These are phyloP conservation scores for Acidiella bohemica DNA, from an alignment of 495 filamentous ascomycete species.

Conservation along the genomic window DNA sequence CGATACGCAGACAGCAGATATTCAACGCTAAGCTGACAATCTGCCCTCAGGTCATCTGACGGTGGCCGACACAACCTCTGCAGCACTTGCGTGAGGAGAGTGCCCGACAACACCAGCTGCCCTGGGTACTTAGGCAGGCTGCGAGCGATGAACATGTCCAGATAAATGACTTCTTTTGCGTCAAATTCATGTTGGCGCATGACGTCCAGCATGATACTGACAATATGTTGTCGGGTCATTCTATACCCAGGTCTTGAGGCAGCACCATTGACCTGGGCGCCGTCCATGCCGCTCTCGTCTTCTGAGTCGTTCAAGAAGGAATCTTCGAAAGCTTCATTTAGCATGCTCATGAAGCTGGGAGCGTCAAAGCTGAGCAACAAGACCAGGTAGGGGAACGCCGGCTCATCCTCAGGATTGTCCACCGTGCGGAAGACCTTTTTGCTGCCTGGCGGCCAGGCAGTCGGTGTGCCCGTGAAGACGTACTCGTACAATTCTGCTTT, in stretches of 20 bases:
- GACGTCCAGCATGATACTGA: constrained; percentile 77
- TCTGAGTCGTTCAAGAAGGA: constrained; percentile 67
- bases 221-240: constrained; percentile 78
- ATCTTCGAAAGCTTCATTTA: constrained; percentile 97
- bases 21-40: constrained; percentile 89
- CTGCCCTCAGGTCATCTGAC: constrained; percentile 66
- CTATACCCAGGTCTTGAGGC: constrained; percentile 9
- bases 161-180: constrained; percentile 73
- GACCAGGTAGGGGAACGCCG: constrained; percentile 68
- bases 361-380: constrained; percentile 79
- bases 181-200: constrained; percentile 64
- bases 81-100: constrained; percentile 67
- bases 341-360: constrained; percentile 79
- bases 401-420: constrained; percentile 38
- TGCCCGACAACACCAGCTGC: constrained; percentile 80
- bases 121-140: constrained; percentile 95
- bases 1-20: constrained; percentile 90
- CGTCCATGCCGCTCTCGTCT: constrained; percentile 41
- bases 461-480: constrained; percentile 69
- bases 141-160: constrained; percentile 95
- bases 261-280: constrained; percentile 25
- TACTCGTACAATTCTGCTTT: constrained; percentile 86
- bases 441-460: constrained; percentile 48
- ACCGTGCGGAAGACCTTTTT: constrained; percentile 40
- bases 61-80: constrained; percentile 75